These are phyloP conservation scores for Verticillium tricorpus DNA, from an alignment of 2,329 filamentous ascomycete genomes.

Conservation along the genomic window DNA sequence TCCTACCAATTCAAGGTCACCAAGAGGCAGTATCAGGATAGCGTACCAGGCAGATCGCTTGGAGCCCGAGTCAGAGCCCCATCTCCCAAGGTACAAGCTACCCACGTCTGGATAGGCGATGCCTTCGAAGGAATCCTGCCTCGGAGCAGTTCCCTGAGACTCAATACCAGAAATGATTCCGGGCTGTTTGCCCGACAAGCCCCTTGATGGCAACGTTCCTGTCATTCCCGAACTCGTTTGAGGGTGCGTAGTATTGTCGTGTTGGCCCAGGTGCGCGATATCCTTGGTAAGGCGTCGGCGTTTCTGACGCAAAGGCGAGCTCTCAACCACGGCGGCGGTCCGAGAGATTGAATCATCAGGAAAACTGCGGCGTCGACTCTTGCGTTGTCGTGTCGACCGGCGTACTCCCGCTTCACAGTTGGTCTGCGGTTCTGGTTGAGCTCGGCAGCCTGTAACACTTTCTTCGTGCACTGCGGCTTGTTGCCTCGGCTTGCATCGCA, in stretches of 20 bases:
- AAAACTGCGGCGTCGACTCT: background rate
- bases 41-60: slow-evolving; percentile 1
- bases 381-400: background rate
- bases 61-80: background rate
- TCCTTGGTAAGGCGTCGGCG: background rate
- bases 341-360: background rate
- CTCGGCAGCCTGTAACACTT: too few species aligned
- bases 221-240: background rate
- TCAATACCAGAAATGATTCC: background rate
- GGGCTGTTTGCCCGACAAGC: background rate
- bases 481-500: too few species aligned
- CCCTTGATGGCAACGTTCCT: background rate
- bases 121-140: background rate
- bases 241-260: background rate
- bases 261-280: background rate
- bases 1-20: background rate
- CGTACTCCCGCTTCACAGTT: background rate
- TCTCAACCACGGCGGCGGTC: background rate
- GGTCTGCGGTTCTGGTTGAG: background rate
- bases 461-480: too few species aligned
- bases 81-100: background rate
- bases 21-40: background rate
- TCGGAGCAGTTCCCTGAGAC: background rate
- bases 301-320: background rate
- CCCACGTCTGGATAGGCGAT: background rate